phyloP scores from a whole-genome alignment of 768 basidiomycete genomes.

The Podaxis pistillaris region DNA sequence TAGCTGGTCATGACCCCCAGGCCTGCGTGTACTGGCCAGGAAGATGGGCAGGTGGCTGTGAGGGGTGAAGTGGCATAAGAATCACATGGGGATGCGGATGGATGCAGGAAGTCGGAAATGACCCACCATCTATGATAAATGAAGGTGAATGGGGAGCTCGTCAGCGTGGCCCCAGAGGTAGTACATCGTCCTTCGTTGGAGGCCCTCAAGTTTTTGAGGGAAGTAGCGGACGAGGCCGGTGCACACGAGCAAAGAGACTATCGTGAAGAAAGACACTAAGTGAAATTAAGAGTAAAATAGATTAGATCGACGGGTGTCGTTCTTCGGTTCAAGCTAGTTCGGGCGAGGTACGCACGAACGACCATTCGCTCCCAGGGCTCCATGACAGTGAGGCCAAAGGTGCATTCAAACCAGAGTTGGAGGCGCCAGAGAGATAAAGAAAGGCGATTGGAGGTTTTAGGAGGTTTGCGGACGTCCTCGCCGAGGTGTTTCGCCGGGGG shows the following conservation, averaged over 20 bases:
- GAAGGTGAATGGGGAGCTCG: constrained; percentile 17
- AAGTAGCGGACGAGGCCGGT: constrained; percentile 44
- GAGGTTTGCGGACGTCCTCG: constrained; percentile 12
- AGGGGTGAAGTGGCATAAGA: not conserved
- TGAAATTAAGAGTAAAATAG: not conserved
- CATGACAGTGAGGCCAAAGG: constrained; percentile 50
- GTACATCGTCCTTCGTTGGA: constrained; percentile 43
- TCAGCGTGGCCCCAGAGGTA: constrained; percentile 50
- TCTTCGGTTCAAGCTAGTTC: not conserved
- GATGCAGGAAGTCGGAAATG: not conserved
- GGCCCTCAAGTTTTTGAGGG: constrained; percentile 40
- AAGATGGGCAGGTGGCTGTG: not conserved
- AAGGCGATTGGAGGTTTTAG: not conserved
- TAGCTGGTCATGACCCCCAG: too few species aligned
- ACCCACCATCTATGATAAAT: constrained; percentile 2
- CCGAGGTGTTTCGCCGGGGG: constrained; percentile 6
- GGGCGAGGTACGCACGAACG: constrained; percentile 28
- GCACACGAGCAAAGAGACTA: constrained; percentile 37
- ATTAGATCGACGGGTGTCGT: not conserved
- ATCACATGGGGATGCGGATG: not conserved
- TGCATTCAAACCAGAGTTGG: constrained; percentile 54
- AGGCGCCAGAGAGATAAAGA: constrained; percentile 41
- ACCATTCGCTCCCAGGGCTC: constrained; percentile 55
- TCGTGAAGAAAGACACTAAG: constrained; percentile 40
- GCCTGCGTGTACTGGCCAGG: too few species aligned